phyloP scores from a whole-genome alignment of 192 early-diverging fungal genomes.

The Coemansia sp. region DNA sequence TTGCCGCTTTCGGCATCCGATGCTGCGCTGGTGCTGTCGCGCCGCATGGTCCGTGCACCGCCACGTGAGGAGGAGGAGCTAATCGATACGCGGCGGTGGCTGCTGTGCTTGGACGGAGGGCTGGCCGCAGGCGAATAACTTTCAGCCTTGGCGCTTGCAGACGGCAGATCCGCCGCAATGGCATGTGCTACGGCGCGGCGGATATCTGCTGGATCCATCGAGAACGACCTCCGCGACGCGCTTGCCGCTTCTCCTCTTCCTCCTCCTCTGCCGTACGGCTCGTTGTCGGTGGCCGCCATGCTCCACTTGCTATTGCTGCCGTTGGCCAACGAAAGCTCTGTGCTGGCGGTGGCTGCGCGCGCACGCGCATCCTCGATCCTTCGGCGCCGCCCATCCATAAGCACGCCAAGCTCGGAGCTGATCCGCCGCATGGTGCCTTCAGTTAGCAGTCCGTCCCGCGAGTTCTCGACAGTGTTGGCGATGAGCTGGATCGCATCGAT shows the following conservation, averaged over 20 bases:
- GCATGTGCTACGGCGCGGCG: conserved; percentile 1
- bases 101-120: background rate
- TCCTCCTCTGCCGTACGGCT: too few species aligned
- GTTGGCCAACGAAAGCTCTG: background rate
- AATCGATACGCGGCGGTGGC: background rate
- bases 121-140: background rate
- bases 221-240: conserved; percentile 18
- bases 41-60: background rate
- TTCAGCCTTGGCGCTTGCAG: background rate
- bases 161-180: background rate
- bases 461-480: conserved; percentile 52
- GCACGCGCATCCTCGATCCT: conserved; percentile 22
- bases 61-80: background rate
- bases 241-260: too few species aligned
- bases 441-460: conserved; percentile 45
- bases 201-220: conserved; percentile 28
- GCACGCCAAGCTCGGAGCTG: conserved; percentile 48
- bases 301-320: background rate
- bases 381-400: conserved; percentile 29
- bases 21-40: background rate
- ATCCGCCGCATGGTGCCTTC: conserved; percentile 44
- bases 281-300: background rate
- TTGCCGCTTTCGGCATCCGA: background rate
- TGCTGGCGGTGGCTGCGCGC: background rate
- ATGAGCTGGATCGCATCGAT: conserved; percentile 48